A percentile compares a stretch with the other conserved stretches of the same genome.
Conservation (phyloP, 148 eudicot species). For the Amaranthus cruentus region DNA sequence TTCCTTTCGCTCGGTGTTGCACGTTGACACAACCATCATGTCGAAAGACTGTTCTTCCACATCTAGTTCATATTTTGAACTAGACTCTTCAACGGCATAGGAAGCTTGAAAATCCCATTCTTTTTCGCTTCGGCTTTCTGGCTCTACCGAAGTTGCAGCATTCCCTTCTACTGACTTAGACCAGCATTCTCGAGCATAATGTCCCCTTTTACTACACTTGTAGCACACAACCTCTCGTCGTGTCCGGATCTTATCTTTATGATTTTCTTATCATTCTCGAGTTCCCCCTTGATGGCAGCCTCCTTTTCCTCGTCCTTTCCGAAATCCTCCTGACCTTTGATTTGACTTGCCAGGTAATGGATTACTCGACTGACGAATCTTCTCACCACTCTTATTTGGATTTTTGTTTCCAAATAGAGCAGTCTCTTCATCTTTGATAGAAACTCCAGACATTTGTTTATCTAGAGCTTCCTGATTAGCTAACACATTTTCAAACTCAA, state of each 20-base stretch:
- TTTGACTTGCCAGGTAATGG: not conserved
- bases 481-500: conserved; percentile 5
- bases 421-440: not conserved
- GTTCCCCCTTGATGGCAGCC: not conserved
- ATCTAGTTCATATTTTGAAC: not conserved
- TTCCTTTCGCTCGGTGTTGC: not conserved
- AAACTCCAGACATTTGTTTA: conserved; percentile 4
- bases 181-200: conserved; percentile 2
- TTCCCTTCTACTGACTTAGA: conserved; percentile 1
- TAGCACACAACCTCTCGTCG: not conserved
- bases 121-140: not conserved
- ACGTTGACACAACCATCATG: not conserved
- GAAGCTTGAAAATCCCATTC: conserved; percentile 3
- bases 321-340: not conserved
- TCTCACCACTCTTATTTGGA: not conserved
- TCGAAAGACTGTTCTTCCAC: not conserved
- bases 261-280: not conserved
- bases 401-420: not conserved
- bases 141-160: conserved; percentile 3
- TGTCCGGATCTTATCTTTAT: not conserved
- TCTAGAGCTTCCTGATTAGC: conserved; percentile 17
- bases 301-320: not conserved
- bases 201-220: conserved; percentile 1
- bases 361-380: not conserved
- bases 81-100: not conserved